Conservation (phyloP, 805 yeast genomes). For the Wickerhamomyces chambardii region DNA sequence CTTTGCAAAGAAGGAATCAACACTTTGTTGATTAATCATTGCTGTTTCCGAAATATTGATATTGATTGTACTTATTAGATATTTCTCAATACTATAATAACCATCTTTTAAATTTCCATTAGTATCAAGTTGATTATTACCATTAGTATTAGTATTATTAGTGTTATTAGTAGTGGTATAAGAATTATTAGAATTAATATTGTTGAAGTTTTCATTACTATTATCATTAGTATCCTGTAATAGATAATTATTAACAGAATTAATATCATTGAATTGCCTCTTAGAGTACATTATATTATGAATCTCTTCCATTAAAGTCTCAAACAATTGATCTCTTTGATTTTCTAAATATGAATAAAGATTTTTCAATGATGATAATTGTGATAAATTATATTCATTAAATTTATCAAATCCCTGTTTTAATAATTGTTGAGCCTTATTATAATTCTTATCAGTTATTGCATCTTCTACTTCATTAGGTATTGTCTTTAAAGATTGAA, state of each 20-base stretch:
- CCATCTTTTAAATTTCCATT: conserved; percentile 6
- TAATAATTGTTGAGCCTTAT: conserved; percentile 52
- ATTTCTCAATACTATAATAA: conserved; percentile 41
- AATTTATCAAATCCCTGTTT: conserved; percentile 34
- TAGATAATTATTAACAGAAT: conserved; percentile 1
- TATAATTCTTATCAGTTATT: conserved; percentile 63
- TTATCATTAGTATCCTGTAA: conserved; percentile 3
- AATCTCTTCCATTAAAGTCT: conserved; percentile 69
- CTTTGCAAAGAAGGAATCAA: conserved; percentile 25
- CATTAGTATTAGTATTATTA: conserved; percentile 4
- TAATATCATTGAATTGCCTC: conserved; percentile 13
- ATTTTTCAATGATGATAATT: conserved; percentile 41
- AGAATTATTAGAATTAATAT: conserved; percentile 6
- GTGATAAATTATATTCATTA: conserved; percentile 45
- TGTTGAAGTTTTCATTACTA: conserved; percentile 14
- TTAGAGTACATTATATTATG: conserved; percentile 60
- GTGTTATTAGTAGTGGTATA: too few species aligned
- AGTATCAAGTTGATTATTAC: neutral
- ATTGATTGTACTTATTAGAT: conserved; percentile 45
- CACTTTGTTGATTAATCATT: conserved; percentile 23
- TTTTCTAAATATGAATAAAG: conserved; percentile 41
- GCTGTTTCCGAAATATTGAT: conserved; percentile 46
- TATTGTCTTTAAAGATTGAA: conserved; percentile 48
- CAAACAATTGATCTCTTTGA: conserved; percentile 56
- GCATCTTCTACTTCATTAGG: conserved; percentile 58